Evolutionary conservation across 2,329 filamentous ascomycete species (phyloP), one percentile per base, ranked within the genome.

Genomic region (Aspergillus quadricinctus): DNA sequence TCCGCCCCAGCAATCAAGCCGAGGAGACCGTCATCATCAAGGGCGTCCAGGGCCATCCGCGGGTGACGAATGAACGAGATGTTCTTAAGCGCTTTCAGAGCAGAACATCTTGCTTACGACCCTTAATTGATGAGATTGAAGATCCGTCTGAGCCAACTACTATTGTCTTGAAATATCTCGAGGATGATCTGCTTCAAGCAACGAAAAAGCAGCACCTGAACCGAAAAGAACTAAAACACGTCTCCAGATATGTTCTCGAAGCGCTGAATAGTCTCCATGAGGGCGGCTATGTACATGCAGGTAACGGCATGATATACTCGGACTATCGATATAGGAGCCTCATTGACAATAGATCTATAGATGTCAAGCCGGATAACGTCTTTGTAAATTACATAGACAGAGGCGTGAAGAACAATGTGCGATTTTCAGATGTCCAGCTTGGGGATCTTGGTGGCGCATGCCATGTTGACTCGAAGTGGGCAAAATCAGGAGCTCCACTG

Each of bases 51-150:
- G 35, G 35, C n/a, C 57, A 65, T 50, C 66, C 64, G 49, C 59
- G 61, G 31, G 49, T 67, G 31, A 48, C 65, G 14, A 70, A 67
- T 37, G 65, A 68, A 54, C 55, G 59, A 45, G 63, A 69, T 45
- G 45, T 68, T 31, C 57, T 68, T 9, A 43, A 52, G 28, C 63
- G 53, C 40, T 68, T 70, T 50, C 66, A 69, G 60, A 11, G 27
- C 17, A 50, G 40, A 40, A 61, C 61, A 9, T 52, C 52, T 0
- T 57, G 50, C 50, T 40, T 66, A 25, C 65, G 62, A 11, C 61
- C 62, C 17, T 49, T 67, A 21, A 50, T 68, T 43, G 63, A 69
- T 50, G 64, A 68, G 41, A 57, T 68, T 19, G 28, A 56, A 23
- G 60, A 64, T 27, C 48, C 65, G 3, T 11, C 51, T 29, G 50